These are phyloP conservation scores for Thermothelomyces thermophilus DNA, from an alignment of 2,329 filamentous ascomycete genomes.

Conservation along the genomic window DNA sequence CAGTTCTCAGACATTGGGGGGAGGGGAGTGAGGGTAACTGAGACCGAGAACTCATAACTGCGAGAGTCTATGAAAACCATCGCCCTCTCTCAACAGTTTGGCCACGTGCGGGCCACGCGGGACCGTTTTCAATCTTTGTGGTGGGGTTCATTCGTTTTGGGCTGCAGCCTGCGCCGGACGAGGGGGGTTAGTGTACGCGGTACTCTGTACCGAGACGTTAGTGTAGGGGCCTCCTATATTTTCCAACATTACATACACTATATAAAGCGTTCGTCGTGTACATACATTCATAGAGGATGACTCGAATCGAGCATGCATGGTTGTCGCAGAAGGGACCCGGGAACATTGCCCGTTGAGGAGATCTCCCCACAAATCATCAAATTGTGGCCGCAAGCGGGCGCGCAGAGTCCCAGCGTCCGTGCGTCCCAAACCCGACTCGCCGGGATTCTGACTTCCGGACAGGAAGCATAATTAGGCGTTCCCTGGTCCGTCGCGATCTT, in stretches of 20 bases:
- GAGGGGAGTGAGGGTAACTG: not conserved
- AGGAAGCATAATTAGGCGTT: not conserved
- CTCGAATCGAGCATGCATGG: not conserved
- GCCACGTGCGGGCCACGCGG: no score
- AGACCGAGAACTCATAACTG: no score
- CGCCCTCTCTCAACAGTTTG: no score
- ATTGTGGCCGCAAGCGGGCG: not conserved
- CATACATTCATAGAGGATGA: no score
- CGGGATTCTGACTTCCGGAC: conserved; percentile 3
- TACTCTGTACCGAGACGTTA: no score
- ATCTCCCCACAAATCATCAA: conserved; percentile 1
- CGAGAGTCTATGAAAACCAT: no score
- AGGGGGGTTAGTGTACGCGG: not conserved
- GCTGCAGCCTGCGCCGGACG: not conserved
- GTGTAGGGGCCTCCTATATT: no score
- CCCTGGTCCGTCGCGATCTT: not conserved
- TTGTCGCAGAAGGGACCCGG: conserved; percentile 5
- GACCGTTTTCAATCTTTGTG: no score
- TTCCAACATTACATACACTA: no score
- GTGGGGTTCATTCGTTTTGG: not conserved
- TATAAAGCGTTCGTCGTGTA: no score
- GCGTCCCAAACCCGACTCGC: not conserved
- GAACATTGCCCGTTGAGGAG: conserved; percentile 10
- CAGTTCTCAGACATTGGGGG: not conserved
- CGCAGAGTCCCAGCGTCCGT: not conserved